Evolutionary conservation across 2,329 filamentous ascomycete genomes (phyloP).

Genomic region (Botrytis pseudocinerea): DNA sequence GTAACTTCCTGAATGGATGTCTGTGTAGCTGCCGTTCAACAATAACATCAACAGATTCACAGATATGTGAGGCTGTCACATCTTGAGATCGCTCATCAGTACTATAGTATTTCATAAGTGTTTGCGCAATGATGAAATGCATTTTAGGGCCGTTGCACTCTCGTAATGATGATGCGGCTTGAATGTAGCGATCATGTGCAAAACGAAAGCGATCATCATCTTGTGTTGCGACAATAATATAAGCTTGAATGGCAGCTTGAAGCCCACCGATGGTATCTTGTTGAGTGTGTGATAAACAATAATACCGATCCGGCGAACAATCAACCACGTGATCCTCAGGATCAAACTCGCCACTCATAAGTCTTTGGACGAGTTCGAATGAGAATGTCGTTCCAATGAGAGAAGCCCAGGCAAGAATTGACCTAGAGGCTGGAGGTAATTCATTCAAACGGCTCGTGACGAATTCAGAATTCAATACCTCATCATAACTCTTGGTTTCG

Average conservation of each 20-base stretch:
- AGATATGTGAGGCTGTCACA: slow-evolving; percentile 77
- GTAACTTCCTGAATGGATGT: slow-evolving; percentile 64
- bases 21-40: slow-evolving; percentile 62
- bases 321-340: slow-evolving; percentile 45
- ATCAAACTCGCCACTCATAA: slow-evolving; percentile 74
- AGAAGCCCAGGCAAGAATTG: slow-evolving; percentile 83
- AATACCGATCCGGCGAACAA: slow-evolving; percentile 42
- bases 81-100: slow-evolving; percentile 66
- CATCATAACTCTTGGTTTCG: slow-evolving; percentile 72
- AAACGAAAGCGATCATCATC: slow-evolving; percentile 87
- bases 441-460: slow-evolving; percentile 76
- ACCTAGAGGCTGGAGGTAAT: slow-evolving; percentile 69
- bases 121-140: slow-evolving; percentile 87
- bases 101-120: slow-evolving; percentile 70
- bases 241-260: slow-evolving; percentile 78
- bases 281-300: slow-evolving; percentile 53
- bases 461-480: slow-evolving; percentile 80
- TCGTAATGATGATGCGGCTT: slow-evolving; percentile 68
- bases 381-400: slow-evolving; percentile 81
- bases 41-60: slow-evolving; percentile 73
- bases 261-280: slow-evolving; percentile 73
- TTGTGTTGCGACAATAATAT: slow-evolving; percentile 78
- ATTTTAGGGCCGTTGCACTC: slow-evolving; percentile 73
- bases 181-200: slow-evolving; percentile 82
- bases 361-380: slow-evolving; percentile 74